These are phyloP conservation scores for Russula ochroleuca DNA, from an alignment of 768 basidiomycete species.

Conservation along the genomic window DNA sequence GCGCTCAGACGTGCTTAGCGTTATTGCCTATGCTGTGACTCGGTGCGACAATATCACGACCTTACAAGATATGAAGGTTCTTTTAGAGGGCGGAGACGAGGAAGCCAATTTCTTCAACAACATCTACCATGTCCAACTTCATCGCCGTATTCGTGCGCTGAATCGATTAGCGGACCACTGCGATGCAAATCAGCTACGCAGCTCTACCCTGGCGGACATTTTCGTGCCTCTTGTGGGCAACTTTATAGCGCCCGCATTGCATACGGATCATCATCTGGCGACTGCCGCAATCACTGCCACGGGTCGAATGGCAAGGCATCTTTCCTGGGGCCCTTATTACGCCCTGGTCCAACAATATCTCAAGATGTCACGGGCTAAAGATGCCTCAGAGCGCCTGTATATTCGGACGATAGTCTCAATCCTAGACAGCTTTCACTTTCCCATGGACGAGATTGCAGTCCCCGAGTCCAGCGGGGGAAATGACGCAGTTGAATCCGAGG, in stretches of 20 bases:
- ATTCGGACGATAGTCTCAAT: slow-evolving; percentile 81
- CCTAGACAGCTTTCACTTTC: slow-evolving; percentile 88
- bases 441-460: slow-evolving; percentile 59
- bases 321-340: slow-evolving; percentile 84
- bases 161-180: slow-evolving; percentile 78
- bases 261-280: slow-evolving; percentile 79
- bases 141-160: slow-evolving; percentile 82
- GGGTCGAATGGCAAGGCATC: slow-evolving; percentile 68
- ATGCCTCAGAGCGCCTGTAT: slow-evolving; percentile 69
- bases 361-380: slow-evolving; percentile 60
- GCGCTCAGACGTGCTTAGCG: slow-evolving; percentile 75
- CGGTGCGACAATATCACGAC: slow-evolving; percentile 54
- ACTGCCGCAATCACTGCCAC: slow-evolving; percentile 83
- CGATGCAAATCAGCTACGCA: slow-evolving; percentile 59
- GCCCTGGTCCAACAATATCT: slow-evolving; percentile 77
- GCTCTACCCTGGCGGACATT: slow-evolving; percentile 68
- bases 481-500: slow-evolving; percentile 31
- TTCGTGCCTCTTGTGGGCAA: slow-evolving; percentile 86
- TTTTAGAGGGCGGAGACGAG: slow-evolving; percentile 83
- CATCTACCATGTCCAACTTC: slow-evolving; percentile 87
- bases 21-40: slow-evolving; percentile 70
- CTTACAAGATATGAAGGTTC: slow-evolving; percentile 72
- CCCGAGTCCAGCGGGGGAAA: slow-evolving; percentile 31
- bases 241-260: slow-evolving; percentile 59
- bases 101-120: slow-evolving; percentile 98